Evolutionary conservation across 106 monocot species (phyloP), one percentile per base, ranked within the genome.

Genomic region (Dactylorhiza incarnata): DNA sequence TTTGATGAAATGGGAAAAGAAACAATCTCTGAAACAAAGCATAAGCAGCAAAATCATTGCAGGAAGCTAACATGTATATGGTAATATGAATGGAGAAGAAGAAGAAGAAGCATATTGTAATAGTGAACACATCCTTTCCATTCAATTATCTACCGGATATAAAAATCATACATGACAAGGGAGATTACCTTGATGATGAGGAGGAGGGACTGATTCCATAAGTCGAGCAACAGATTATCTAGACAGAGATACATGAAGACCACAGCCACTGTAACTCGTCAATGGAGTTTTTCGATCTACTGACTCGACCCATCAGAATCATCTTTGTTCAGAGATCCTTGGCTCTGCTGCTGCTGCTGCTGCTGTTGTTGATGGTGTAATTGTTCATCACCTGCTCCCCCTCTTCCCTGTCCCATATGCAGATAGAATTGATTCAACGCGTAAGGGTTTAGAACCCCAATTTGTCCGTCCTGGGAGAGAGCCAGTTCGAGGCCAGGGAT

Each of bases 401-500:
- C 80, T 67, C 83, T 71, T 2, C 78, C 71, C 37, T 78, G 83
- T 9, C 75, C 79, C 24, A 79, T 75, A 53, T 80, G 84, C 46
- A 73, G 80, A 80, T 80, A 80, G 44, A 80, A 80, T 29, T 84
- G 84, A 26, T 72, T 66, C 59, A 79, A 49, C 7, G 78, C 68
- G 44, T 83, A 78, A n/a, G 74, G 56, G 48, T 48, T 55, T n/a
- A 83, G 24, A 15, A 80, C 55, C 0, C 84, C 84, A 45, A 80
- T 55, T 9, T 83, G 80, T 3, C 84, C 80, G 24, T 84, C 84
- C 53, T 80, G 84, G 9, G 83, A 80, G 5, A 84, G 79, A 25
- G 80, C 80, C 5, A 84, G 76, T 73, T 84, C 84, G 22, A 84
- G 70, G 45, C 80, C 84, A 0, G 84, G 84, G 62, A 73, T 19